phyloP scores from a whole-genome alignment of 768 basidiomycete species.

The Exsudoporus frostii region DNA sequence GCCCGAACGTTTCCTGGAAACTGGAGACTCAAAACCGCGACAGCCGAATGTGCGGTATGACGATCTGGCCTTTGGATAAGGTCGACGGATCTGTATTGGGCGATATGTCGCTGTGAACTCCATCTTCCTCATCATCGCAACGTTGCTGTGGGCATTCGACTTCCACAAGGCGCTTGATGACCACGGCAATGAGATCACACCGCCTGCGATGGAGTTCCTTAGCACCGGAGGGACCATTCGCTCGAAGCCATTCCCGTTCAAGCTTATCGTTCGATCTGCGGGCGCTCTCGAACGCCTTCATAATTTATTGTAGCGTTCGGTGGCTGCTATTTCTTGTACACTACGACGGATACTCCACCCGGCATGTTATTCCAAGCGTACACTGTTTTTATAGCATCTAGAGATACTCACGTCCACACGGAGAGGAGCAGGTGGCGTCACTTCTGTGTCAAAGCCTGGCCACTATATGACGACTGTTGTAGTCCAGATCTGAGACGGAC shows the following conservation, averaged over 20 bases:
- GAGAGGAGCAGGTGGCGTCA: too few relatives aligned
- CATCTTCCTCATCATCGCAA: conserved; percentile 8
- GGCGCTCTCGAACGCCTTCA: background rate
- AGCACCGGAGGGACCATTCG: background rate
- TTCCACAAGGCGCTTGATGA: conserved; percentile 6
- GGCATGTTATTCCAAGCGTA: too few relatives aligned
- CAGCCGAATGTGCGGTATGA: conserved; percentile 6
- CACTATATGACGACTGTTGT: background rate
- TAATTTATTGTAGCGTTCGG: background rate
- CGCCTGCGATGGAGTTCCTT: conserved; percentile 2
- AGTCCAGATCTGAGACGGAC: background rate
- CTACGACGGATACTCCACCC: too few relatives aligned
- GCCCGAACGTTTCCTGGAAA: conserved; percentile 11
- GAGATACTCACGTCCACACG: too few relatives aligned
- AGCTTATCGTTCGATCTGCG: background rate
- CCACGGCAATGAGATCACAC: conserved; percentile 5
- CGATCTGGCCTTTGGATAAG: conserved; percentile 9
- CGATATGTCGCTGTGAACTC: conserved; percentile 2
- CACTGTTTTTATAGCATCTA: too few relatives aligned
- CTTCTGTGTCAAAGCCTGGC: background rate
- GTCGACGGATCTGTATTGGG: conserved; percentile 11
- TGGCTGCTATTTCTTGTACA: conserved; percentile 51
- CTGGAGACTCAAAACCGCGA: background rate
- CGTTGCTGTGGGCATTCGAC: conserved; percentile 5
- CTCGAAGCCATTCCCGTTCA: conserved; percentile 5